Conservation (phyloP, 1,284 basidiomycete genomes). For the Ceratorhiza oryzae-sativae region DNA sequence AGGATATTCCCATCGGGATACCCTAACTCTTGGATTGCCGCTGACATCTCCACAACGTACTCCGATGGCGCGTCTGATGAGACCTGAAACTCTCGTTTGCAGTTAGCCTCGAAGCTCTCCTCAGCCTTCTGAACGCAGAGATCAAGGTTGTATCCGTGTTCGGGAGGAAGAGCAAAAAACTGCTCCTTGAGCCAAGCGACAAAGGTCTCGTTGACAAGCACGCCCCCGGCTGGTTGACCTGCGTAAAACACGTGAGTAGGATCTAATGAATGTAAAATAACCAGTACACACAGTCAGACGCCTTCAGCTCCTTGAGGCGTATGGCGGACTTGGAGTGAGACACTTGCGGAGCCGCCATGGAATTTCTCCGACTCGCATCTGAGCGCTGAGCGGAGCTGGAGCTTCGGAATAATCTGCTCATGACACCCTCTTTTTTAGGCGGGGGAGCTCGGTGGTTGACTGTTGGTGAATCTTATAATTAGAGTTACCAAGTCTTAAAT, state of each 20-base stretch:
- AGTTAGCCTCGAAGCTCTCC: slow-evolving; percentile 21
- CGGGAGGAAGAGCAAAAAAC: slow-evolving; percentile 1
- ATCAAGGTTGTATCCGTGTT: slow-evolving; percentile 2
- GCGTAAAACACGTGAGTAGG: background rate
- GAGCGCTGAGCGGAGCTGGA: background rate
- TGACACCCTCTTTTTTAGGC: background rate
- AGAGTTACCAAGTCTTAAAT: background rate
- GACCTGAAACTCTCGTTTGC: slow-evolving; percentile 14
- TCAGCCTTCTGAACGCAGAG: slow-evolving; percentile 19
- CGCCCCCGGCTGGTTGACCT: slow-evolving; percentile 24
- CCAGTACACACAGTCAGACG: slow-evolving; percentile 4
- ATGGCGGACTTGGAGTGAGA: background rate
- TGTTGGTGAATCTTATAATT: background rate
- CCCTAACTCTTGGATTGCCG: slow-evolving; percentile 1
- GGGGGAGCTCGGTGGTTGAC: background rate
- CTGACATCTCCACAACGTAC: slow-evolving; percentile 8
- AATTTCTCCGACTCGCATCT: background rate
- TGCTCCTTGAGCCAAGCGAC: background rate
- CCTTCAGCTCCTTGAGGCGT: slow-evolving; percentile 20
- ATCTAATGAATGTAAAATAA: too few species aligned
- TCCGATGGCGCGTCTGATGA: background rate
- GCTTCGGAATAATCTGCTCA: background rate
- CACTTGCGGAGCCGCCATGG: background rate
- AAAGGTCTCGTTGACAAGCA: slow-evolving; percentile 16
- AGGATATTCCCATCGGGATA: slow-evolving; percentile 11